A percentile compares a stretch with the other conserved stretches of the same genome.
Evolutionary conservation across 805 yeast species (phyloP).

Genomic region (Cyberlindnera suaveolens): DNA sequence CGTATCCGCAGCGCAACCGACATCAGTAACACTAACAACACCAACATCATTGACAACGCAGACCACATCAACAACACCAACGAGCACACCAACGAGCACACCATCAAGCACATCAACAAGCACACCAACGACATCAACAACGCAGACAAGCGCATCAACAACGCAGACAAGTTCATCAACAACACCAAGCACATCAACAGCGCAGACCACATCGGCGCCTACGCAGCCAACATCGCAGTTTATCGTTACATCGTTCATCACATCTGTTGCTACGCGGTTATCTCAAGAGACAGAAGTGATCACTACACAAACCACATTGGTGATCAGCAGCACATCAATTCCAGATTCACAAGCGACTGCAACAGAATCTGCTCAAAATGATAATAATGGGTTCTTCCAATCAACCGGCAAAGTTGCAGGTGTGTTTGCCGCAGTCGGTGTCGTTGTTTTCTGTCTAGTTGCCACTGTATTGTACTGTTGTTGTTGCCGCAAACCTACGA

Average conservation of each 20-base stretch:
- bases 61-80: constrained; percentile 6
- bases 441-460: constrained; percentile 44
- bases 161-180: no score
- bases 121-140: background rate
- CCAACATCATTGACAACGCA: constrained; percentile 4
- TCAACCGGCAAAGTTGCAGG: constrained; percentile 75
- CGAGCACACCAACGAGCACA: constrained; percentile 3
- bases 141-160: constrained; percentile 8
- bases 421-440: constrained; percentile 68
- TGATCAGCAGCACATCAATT: constrained; percentile 7
- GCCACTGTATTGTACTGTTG: constrained; percentile 37
- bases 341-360: background rate
- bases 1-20: constrained; percentile 1
- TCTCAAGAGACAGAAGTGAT: constrained; percentile 8
- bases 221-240: constrained; percentile 6
- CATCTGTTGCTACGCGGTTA: constrained; percentile 8
- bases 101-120: no score
- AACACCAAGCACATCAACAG: no score
- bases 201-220: no score
- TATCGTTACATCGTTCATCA: constrained; percentile 8
- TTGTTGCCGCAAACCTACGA: constrained; percentile 3
- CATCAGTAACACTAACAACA: constrained; percentile 6
- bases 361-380: background rate
- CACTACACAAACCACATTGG: constrained; percentile 9
- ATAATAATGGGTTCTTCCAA: constrained; percentile 45